A percentile compares a stretch with the other conserved stretches of the same genome.
phyloP scores from a whole-genome alignment of 805 yeast genomes.

The Lipomyces sp. region DNA sequence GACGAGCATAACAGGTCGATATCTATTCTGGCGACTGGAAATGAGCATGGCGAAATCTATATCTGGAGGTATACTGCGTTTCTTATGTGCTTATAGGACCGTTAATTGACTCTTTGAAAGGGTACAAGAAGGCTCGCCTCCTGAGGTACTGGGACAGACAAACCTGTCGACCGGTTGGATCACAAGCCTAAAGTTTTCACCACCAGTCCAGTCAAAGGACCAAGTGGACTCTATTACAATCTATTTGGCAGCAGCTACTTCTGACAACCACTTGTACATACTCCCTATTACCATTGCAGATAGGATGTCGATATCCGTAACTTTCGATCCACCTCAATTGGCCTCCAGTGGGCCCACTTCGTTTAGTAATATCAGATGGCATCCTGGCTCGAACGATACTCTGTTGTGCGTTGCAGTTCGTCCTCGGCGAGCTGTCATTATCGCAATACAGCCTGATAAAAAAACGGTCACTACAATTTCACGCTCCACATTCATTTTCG shows the following conservation, averaged over 20 bases:
- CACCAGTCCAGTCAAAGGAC: slow-evolving; percentile 2
- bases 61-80: slow-evolving; percentile 17
- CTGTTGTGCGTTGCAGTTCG: slow-evolving; percentile 4
- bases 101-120: background rate
- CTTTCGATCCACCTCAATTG: background rate
- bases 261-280: background rate
- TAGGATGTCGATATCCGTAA: background rate
- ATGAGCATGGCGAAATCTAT: slow-evolving; percentile 26
- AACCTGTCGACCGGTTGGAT: slow-evolving; percentile 20
- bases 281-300: background rate
- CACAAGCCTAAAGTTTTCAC: slow-evolving; percentile 26
- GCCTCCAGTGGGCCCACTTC: background rate
- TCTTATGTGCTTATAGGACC: background rate
- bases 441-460: background rate
- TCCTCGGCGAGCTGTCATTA: background rate
- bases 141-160: slow-evolving; percentile 1
- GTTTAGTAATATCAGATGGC: background rate
- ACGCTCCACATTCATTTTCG: background rate
- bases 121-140: background rate
- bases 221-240: background rate
- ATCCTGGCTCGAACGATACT: background rate
- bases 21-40: slow-evolving; percentile 32
- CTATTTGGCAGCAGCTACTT: slow-evolving; percentile 10
- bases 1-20: background rate
- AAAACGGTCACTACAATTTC: background rate